phyloP scores from a whole-genome alignment of 768 basidiomycete species.

The Mrakia hoshinonis region DNA sequence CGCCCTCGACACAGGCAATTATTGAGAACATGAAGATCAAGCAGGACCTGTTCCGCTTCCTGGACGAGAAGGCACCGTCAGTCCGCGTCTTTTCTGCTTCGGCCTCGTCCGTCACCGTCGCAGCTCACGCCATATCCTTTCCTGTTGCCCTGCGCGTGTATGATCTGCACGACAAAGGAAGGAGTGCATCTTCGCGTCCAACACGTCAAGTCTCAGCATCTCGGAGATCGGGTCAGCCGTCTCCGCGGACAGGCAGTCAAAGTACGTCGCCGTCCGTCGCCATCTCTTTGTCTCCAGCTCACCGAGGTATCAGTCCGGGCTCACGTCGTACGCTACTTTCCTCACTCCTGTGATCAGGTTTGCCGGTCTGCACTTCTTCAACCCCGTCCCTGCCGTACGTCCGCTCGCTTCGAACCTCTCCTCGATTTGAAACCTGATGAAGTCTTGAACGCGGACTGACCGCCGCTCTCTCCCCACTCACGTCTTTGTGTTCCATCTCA shows the following conservation, averaged over 20 bases:
- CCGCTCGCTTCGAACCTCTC: too few species aligned
- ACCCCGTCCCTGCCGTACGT: slow-evolving; percentile 35
- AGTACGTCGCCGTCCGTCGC: slow-evolving; percentile 30
- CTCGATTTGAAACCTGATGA: too few species aligned
- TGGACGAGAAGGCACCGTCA: slow-evolving; percentile 41
- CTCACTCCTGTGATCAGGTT: slow-evolving; percentile 34
- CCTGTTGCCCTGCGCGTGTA: neutral
- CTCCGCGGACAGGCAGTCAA: slow-evolving; percentile 35
- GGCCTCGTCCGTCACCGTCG: neutral
- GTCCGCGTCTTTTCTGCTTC: slow-evolving; percentile 7
- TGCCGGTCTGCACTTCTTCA: slow-evolving; percentile 45
- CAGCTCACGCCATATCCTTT: neutral
- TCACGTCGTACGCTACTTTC: neutral
- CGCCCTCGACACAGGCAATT: slow-evolving; percentile 36
- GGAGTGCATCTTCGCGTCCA: slow-evolving; percentile 42
- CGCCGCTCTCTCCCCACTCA: neutral
- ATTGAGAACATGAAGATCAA: slow-evolving; percentile 45
- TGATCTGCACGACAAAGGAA: neutral
- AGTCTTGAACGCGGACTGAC: too few species aligned
- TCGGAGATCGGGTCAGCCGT: slow-evolving; percentile 41
- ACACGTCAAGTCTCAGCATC: slow-evolving; percentile 43
- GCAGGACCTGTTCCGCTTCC: slow-evolving; percentile 42
- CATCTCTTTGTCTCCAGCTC: neutral
- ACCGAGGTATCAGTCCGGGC: neutral
- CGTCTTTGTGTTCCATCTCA: neutral